Base-by-base conservation (phyloP, 23 red algal species). In the Gracilaria gracilis region DNA sequence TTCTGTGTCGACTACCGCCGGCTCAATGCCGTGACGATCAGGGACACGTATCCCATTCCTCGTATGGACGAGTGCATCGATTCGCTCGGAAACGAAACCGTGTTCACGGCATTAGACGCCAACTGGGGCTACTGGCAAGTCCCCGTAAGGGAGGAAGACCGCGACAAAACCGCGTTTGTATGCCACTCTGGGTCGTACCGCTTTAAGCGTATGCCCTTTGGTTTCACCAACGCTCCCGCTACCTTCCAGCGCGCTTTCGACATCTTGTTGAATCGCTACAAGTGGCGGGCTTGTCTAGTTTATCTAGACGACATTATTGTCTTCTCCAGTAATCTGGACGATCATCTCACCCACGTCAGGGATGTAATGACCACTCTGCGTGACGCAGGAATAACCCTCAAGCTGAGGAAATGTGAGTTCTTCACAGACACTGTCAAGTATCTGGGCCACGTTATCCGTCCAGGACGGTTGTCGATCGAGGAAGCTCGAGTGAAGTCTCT, bases 61-160 rank as follows among this genome's bases (percentile, higher is more conserved):
- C 59, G 69, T 37, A 89, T 89, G 85, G 85, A 89, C 55, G 67
- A 89, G 85, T 89, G 85, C 33, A 59, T 89, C 16, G 85, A 89
- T 23, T 79, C 85, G 17, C 71, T 89, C n/a, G 67, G 85, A 4
- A 37, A 89, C 49, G 49, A 67, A 4, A 76, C 31, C 44, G 71
- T 78, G 17, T 78, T 75, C 39, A 66, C 66, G 17, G 61, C 85
- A 20, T 36, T 89, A 9, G 67, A 77, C 39, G 69, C 50, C 28
- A 77, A 76, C n/a, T 57, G 55, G 42, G 69, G 85, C 53, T 89
- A 89, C 36, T 89, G 66, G 67, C 85, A 89, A 66, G 65, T 89
- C 4, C 67, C 38, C 17, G 57, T 76, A 33, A 28, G 55, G 35
- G 47, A 76, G 36, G 25, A 61, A 19, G 67, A 78, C 55, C 67